phyloP scores from a whole-genome alignment of 2,329 filamentous ascomycete genomes.

The Fusarium pininemorale region DNA sequence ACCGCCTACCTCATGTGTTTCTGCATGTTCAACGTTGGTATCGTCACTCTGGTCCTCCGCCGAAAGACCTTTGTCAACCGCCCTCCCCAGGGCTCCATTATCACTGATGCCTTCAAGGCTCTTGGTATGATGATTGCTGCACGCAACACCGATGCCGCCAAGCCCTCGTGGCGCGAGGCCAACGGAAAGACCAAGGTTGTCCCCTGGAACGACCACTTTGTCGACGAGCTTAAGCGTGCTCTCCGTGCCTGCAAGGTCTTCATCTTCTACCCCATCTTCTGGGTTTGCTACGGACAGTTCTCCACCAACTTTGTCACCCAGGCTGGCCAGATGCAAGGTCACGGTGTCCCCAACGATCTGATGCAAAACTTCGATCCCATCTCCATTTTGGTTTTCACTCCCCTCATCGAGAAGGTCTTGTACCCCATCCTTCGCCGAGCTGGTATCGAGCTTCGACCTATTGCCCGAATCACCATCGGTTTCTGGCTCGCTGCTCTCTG shows the following conservation, averaged over 20 bases:
- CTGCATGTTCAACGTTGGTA: conserved; percentile 70
- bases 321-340: conserved; percentile 63
- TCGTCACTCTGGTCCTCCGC: conserved; percentile 59
- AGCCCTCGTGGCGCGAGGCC: conserved; percentile 70
- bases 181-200: conserved; percentile 54
- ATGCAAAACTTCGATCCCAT: conserved; percentile 75
- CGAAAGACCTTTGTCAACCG: conserved; percentile 61
- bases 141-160: conserved; percentile 67
- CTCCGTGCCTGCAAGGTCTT: conserved; percentile 78
- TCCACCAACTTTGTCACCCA: conserved; percentile 74
- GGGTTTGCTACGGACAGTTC: conserved; percentile 75
- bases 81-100: conserved; percentile 68
- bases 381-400: conserved; percentile 72
- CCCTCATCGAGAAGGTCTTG: conserved; percentile 67
- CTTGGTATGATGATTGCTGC: conserved; percentile 51
- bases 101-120: conserved; percentile 69
- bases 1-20: conserved; percentile 67
- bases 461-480: conserved; percentile 72
- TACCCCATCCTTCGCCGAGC: conserved; percentile 68
- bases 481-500: conserved; percentile 64
- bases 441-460: conserved; percentile 69
- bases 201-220: conserved; percentile 74
- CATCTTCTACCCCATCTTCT: conserved; percentile 71
- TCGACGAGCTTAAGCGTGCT: conserved; percentile 75
- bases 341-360: conserved; percentile 75